A percentile compares a stretch with the other conserved stretches of the same genome.
phyloP scores from a whole-genome alignment of 2,329 filamentous ascomycete genomes.

The Leptographium wingfieldii region DNA sequence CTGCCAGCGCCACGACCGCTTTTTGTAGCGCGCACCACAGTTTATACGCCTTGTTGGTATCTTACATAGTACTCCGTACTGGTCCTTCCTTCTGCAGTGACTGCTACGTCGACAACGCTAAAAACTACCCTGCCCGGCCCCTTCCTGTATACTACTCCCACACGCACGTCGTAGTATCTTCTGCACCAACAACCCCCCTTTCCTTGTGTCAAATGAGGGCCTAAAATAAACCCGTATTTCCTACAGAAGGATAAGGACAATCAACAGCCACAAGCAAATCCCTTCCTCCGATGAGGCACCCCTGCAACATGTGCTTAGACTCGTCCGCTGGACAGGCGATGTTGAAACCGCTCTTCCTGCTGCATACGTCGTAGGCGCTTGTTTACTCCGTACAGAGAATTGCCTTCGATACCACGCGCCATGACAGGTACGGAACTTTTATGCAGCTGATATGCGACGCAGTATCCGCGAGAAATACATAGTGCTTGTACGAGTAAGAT shows the following conservation, averaged over 20 bases:
- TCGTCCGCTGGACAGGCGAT: neutral
- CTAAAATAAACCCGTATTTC: neutral
- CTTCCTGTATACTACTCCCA: neutral
- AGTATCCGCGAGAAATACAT: neutral
- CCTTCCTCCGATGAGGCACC: neutral
- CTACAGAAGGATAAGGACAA: neutral
- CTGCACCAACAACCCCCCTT: neutral
- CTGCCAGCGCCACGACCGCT: neutral
- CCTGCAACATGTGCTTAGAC: neutral
- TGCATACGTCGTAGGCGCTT: neutral
- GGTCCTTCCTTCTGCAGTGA: too few relatives aligned
- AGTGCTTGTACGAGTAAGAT: neutral
- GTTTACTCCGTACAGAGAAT: neutral
- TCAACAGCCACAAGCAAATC: neutral
- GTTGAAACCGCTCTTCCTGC: neutral
- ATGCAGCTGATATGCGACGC: neutral
- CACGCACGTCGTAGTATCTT: too few relatives aligned
- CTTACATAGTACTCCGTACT: neutral
- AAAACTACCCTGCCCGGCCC: neutral
- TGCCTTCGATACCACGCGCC: neutral
- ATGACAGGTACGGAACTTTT: neutral
- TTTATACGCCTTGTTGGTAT: neutral
- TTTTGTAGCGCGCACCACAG: neutral
- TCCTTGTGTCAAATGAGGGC: neutral
- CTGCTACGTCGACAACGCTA: neutral